Evolutionary conservation across 768 basidiomycete species (phyloP), one percentile per base, ranked within the genome.

Genomic region (Suillus brevipes): DNA sequence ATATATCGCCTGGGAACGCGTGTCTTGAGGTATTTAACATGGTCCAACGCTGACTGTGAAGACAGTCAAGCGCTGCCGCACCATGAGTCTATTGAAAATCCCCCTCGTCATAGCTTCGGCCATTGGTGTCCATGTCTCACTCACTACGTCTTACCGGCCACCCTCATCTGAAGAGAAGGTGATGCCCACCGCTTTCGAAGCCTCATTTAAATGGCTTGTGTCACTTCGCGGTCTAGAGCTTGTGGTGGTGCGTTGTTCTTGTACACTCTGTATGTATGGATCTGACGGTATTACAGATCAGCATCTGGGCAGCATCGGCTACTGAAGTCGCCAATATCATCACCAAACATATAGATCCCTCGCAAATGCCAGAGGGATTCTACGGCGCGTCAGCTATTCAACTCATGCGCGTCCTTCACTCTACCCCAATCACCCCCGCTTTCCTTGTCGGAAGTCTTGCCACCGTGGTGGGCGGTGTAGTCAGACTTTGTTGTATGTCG

Each of bases 91-190:
- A 36, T 55, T 81, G 40, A 81, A 79, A 66, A 73, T 84, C 61
- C 80, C 82, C 10, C 80, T 78, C 68, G 73, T 82, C 53, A 64
- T 82, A 31, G 70, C 79, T 36, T 78, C 80, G 47, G 78, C 80
- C 71, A 65, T 79, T 50, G 80, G 78, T 18, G 60, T 83, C 3
- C 80, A 81, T 25, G 70, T 77, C 28, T 75, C 81, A 18, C 71
- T 77, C 10, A 84, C 83, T 1, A 80, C 84, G 62, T 83, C 84
- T 20, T 18, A 31, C 20, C 72, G 80, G 45, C 78, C 81, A 18
- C 81, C 82, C 6, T 78, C 82, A 7, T 56, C 68, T 7, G 66
- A 69, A 56, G 74, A 75, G 42, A 79, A 82, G 62, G 72, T 65
- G 16, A 6, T 23, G 4, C 63, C 40, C 5, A 7, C 61, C 5